These are phyloP conservation scores for Paspalum notatum DNA, from an alignment of 176 grass and related monocot genomes.

Conservation along the genomic window DNA sequence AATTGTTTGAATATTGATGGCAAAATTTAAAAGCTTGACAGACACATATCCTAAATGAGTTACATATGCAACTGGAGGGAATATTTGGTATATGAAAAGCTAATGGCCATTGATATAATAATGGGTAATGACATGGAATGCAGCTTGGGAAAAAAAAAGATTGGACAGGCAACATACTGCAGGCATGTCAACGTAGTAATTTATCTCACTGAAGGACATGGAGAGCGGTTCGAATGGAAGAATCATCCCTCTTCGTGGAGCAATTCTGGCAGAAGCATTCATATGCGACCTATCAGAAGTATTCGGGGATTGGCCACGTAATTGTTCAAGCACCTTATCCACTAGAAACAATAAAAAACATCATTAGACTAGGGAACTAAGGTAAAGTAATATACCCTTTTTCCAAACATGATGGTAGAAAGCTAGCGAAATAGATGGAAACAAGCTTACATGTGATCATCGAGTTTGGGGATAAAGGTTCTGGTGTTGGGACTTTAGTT, in stretches of 20 bases:
- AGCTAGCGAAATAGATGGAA: constrained; percentile 21
- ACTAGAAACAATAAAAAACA: constrained; percentile 39
- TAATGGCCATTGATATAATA: constrained; percentile 1
- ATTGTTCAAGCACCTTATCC: constrained; percentile 56
- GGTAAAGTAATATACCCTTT: constrained; percentile 20
- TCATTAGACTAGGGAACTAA: constrained; percentile 26
- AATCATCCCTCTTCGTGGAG: constrained; percentile 90
- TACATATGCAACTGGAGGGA: background rate
- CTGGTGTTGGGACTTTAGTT: constrained; percentile 20
- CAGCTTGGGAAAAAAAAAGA: constrained; percentile 11
- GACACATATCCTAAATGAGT: background rate
- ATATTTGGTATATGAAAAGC: constrained; percentile 8
- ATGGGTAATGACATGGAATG: constrained; percentile 11
- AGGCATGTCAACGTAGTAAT: constrained; percentile 97
- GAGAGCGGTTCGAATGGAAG: constrained; percentile 89
- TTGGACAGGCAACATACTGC: constrained; percentile 52
- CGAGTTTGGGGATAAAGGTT: constrained; percentile 45
- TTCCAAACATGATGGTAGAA: constrained; percentile 27
- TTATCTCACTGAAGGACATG: constrained; percentile 95
- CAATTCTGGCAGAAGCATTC: constrained; percentile 40
- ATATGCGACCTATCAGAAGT: constrained; percentile 35
- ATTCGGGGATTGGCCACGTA: constrained; percentile 37
- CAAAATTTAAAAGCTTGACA: background rate
- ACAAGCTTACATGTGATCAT: constrained; percentile 58
- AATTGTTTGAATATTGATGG: background rate